phyloP scores from a whole-genome alignment of 352 stramenopile genomes.

The Heterotrichella gracilis region DNA sequence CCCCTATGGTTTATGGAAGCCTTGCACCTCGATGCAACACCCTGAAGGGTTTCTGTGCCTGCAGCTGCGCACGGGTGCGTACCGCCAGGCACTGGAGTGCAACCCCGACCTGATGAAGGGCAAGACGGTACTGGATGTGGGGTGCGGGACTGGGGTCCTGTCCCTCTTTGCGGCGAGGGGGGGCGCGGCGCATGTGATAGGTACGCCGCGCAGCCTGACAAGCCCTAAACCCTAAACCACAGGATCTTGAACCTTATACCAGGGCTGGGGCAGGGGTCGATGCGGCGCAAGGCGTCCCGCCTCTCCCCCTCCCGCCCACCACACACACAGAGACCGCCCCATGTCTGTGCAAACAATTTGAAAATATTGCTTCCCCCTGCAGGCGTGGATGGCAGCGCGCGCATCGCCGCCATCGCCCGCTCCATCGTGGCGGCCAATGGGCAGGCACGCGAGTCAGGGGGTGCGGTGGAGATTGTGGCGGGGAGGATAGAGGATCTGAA shows the following conservation, averaged over 20 bases:
- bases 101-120: neutral
- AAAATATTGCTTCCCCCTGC: too few species aligned
- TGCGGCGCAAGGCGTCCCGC: too few species aligned
- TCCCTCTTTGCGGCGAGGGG: constrained; percentile 25
- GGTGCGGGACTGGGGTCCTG: constrained; percentile 27
- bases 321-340: too few species aligned
- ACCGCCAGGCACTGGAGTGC: constrained; percentile 20
- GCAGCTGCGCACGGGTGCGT: constrained; percentile 23
- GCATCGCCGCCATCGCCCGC: constrained; percentile 21
- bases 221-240: too few species aligned
- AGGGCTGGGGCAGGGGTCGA: too few species aligned
- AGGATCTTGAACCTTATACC: too few species aligned
- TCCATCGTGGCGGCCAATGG: constrained; percentile 20
- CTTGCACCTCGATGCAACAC: too few species aligned
- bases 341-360: too few species aligned
- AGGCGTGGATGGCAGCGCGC: constrained; percentile 23
- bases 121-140: constrained; percentile 24
- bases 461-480: constrained; percentile 18
- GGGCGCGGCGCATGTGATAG: constrained; percentile 22
- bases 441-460: constrained; percentile 15
- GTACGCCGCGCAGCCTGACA: too few species aligned
- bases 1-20: too few species aligned
- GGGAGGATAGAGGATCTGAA: constrained; percentile 25
- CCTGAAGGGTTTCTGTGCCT: too few species aligned
- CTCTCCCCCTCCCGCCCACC: too few species aligned